phyloP scores from a whole-genome alignment of 2,329 filamentous ascomycete species.

The Orbilia brochopaga region DNA sequence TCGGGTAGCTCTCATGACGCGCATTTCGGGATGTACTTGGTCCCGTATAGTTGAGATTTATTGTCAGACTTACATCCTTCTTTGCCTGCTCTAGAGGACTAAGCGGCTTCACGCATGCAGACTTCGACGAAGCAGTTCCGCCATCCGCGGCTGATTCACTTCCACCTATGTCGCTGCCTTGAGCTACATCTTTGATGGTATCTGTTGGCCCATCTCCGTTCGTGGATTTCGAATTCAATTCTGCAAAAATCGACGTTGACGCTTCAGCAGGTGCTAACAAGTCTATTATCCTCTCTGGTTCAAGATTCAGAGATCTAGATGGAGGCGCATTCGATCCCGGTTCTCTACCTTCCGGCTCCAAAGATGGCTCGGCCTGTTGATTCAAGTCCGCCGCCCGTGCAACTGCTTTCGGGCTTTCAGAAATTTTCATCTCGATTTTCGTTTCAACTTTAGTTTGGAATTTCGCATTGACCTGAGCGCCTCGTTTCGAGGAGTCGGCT shows the following conservation, averaged over 20 bases:
- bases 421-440: slow-evolving; percentile 24
- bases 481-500: slow-evolving; percentile 13
- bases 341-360: neutral
- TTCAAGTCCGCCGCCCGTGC: neutral
- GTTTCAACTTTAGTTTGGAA: slow-evolving; percentile 20
- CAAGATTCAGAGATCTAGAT: neutral
- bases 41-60: too few relatives aligned
- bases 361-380: slow-evolving; percentile 7
- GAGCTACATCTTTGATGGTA: neutral
- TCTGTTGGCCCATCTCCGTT: neutral
- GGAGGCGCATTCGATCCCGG: neutral
- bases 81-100: slow-evolving; percentile 33
- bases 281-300: neutral
- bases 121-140: neutral
- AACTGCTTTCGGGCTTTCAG: slow-evolving; percentile 15
- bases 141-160: too few relatives aligned
- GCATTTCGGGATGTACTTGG: too few relatives aligned
- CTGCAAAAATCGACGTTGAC: neutral
- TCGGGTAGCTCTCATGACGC: too few relatives aligned
- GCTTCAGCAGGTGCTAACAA: neutral
- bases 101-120: neutral
- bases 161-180: neutral
- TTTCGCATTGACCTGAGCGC: slow-evolving; percentile 7
- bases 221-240: neutral
- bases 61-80: slow-evolving; percentile 19